Evolutionary conservation across 2,329 filamentous ascomycete species (phyloP).

Genomic region (Ceratocystis colombiana): DNA sequence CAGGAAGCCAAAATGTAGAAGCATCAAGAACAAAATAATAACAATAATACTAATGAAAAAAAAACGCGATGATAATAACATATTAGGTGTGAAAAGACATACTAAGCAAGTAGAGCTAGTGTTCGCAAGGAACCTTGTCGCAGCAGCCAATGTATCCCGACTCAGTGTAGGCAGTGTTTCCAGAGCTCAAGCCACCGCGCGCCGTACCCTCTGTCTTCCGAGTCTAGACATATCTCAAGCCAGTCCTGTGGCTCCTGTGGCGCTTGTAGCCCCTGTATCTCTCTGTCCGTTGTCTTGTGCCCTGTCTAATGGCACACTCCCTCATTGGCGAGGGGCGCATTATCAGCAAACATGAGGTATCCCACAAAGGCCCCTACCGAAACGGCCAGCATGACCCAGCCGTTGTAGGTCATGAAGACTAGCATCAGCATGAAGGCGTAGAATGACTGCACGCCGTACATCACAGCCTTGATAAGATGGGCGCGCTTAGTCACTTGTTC

Average conservation of each 20-base stretch:
- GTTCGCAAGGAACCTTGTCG: not conserved
- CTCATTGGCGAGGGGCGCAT: slow-evolving; percentile 63
- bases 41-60: not conserved
- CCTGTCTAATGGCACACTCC: slow-evolving; percentile 71
- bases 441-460: slow-evolving; percentile 92
- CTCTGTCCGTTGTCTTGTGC: not conserved
- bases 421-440: slow-evolving; percentile 99
- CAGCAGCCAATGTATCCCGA: not conserved
- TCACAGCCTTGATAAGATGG: slow-evolving; percentile 65
- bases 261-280: not conserved
- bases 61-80: not conserved
- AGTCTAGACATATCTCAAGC: slow-evolving; percentile 5
- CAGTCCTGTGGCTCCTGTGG: not conserved
- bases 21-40: not conserved
- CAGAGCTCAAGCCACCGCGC: slow-evolving; percentile 3
- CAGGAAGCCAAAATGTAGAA: slow-evolving; percentile 25
- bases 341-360: slow-evolving; percentile 69
- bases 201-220: not conserved
- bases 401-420: slow-evolving; percentile 99
- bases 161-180: not conserved
- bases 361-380: slow-evolving; percentile 81
- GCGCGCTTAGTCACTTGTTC: slow-evolving; percentile 53
- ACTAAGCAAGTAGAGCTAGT: not conserved
- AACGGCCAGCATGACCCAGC: slow-evolving; percentile 91
- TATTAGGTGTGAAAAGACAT: not conserved